Conservation (phyloP, 140 eudicot genomes). For the Senecio squalidus region DNA sequence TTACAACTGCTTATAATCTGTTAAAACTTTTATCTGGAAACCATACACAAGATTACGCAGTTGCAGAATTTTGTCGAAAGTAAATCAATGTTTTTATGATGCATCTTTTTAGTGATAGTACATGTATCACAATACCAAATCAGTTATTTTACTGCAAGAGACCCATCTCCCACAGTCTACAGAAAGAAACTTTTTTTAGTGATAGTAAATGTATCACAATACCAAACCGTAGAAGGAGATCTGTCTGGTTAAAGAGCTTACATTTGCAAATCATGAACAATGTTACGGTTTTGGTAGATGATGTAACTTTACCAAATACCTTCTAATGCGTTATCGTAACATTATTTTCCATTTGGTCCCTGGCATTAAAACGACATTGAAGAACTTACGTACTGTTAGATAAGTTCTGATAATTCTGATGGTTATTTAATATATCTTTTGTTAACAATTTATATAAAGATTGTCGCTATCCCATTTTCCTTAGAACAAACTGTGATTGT, state of each 20-base stretch:
- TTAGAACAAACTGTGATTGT: conserved; percentile 12
- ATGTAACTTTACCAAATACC: neutral
- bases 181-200: too few relatives aligned
- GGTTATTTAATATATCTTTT: neutral
- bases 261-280: neutral
- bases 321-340: neutral
- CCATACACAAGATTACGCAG: too few relatives aligned
- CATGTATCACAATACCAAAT: too few relatives aligned
- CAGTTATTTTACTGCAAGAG: too few relatives aligned
- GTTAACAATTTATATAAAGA: neutral
- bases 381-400: neutral
- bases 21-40: too few relatives aligned
- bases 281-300: neutral
- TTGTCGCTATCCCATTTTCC: neutral
- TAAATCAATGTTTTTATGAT: too few relatives aligned
- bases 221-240: too few relatives aligned
- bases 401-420: conserved; percentile 5
- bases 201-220: too few relatives aligned
- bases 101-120: too few relatives aligned
- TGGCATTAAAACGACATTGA: neutral
- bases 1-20: too few relatives aligned
- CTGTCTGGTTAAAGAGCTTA: neutral
- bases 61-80: too few relatives aligned
- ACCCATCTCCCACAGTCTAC: too few relatives aligned
- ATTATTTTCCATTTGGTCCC: neutral